Percentiles rank a stretch among this genome's conserved stretches.
Evolutionary conservation across 148 eudicot genomes (phyloP).

Genomic region (Diospyros kaki): DNA sequence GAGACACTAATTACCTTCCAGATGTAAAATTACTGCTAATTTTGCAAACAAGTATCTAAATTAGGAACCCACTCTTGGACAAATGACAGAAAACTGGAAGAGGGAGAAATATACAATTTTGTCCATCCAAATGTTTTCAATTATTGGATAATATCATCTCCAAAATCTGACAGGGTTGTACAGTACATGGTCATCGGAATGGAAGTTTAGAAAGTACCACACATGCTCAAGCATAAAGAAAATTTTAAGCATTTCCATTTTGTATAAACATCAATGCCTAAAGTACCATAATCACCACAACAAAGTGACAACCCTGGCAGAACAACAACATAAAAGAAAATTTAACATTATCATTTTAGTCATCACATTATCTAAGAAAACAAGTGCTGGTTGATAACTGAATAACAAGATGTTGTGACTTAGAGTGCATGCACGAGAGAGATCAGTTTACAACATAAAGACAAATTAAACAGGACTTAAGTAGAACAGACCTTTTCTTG

Average conservation of each 20-base stretch:
- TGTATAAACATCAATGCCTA: neutral
- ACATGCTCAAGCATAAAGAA: neutral
- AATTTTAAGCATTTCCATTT: neutral
- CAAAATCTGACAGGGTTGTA: neutral
- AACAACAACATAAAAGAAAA: too few relatives aligned
- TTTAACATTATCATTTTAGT: neutral
- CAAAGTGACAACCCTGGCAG: neutral
- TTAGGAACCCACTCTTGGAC: neutral
- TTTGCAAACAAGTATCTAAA: neutral
- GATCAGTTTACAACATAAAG: neutral
- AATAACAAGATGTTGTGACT: too few relatives aligned
- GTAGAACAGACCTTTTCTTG: constrained; percentile 41
- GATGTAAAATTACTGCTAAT: neutral
- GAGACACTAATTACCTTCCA: neutral
- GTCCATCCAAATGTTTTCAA: neutral
- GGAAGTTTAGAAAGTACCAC: neutral
- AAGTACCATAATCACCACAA: neutral
- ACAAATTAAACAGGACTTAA: neutral
- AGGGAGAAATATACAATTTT: too few relatives aligned
- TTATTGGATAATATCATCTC: neutral
- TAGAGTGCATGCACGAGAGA: too few relatives aligned
- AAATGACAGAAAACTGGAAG: too few relatives aligned
- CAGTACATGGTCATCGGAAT: neutral
- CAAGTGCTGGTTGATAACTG: neutral
- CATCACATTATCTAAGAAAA: neutral